Conservation (phyloP, 148 eudicot genomes). For the Bassia scoparia region DNA sequence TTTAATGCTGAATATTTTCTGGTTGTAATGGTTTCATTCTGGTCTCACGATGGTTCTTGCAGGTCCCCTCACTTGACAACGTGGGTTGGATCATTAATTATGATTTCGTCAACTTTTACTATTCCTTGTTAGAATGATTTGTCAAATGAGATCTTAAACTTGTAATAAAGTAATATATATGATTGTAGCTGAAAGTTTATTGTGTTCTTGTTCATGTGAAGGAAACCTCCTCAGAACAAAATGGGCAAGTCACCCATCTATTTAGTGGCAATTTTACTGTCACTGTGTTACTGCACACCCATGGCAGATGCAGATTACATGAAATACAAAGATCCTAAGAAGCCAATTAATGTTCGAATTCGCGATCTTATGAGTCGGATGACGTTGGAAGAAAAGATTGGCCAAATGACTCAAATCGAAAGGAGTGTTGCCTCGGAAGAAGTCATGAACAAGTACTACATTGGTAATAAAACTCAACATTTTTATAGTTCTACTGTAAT, state of each 20-base stretch:
- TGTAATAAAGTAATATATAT: too few relatives aligned
- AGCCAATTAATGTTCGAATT: conserved; percentile 44
- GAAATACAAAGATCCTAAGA: conserved; percentile 65
- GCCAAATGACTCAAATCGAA: conserved; percentile 79
- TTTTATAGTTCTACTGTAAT: neutral
- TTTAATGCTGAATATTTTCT: too few relatives aligned
- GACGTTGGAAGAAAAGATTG: conserved; percentile 71
- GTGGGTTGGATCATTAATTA: too few relatives aligned
- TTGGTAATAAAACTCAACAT: conserved; percentile 36
- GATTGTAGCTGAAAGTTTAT: too few relatives aligned
- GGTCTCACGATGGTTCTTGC: too few relatives aligned
- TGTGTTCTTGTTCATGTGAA: neutral
- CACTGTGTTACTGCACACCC: conserved; percentile 24
- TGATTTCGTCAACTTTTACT: too few relatives aligned
- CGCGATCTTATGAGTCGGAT: conserved; percentile 55
- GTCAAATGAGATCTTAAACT: too few relatives aligned
- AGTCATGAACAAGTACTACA: conserved; percentile 55
- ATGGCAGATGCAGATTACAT: conserved; percentile 39
- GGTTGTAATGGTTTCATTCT: too few relatives aligned
- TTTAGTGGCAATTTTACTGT: conserved; percentile 24
- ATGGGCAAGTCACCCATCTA: conserved; percentile 19
- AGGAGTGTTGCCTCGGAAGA: conserved; percentile 51
- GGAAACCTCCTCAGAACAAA: neutral
- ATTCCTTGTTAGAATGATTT: too few relatives aligned
- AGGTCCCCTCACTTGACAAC: too few relatives aligned